Base-by-base conservation (phyloP, 441 rosid species). In the Populus hybrid region DNA sequence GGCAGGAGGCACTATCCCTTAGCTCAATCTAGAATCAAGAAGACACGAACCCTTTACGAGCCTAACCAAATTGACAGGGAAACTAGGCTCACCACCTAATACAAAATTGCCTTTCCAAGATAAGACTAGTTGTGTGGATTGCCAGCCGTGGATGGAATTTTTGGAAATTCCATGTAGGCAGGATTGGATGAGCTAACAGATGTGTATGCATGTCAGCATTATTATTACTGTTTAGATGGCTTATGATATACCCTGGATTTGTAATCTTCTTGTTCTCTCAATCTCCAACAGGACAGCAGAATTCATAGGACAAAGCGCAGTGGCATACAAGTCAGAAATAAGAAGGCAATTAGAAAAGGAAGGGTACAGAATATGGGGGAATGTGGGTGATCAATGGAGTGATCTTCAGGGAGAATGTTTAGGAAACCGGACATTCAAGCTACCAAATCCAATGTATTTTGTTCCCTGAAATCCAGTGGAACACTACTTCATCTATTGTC, bases 351-450 rank as follows among this genome's bases (percentile, higher is more conserved):
- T 95, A 76, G 82, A 81, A 78, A 93, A 79, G 72, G 80, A 91
- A 88, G 97, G 97, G 10, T 93, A 88, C 82, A 89, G 88, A 71
- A 86, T 95, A 21, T 92, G 97, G 99, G 98, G 99, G 10, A 93
- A 95, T 73, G 91, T 91, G 11, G 99, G 99, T 0, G 99, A 92
- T 72, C 99, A 95, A 24, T 95, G 99, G 99, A 95, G 94, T 36
- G 99, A 95, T 72, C 86, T 95, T 57, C 91, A 88, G 76, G 99
- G 97, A 64, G 92, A 89, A 34, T 91, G 77, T 67, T 28, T 81
- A 5, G 98, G 99, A 72, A 86, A 88, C 67, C 88, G 97, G 40
- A 89, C 98, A 2, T 95, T 95, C 75, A 95, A 95, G 91, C 83
- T 95, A 73, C 99, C 99, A 3, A 95, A 93, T 81, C 99, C 98